These are phyloP conservation scores for Cyathus striatus DNA, from an alignment of 768 basidiomycete genomes.

Conservation along the genomic window DNA sequence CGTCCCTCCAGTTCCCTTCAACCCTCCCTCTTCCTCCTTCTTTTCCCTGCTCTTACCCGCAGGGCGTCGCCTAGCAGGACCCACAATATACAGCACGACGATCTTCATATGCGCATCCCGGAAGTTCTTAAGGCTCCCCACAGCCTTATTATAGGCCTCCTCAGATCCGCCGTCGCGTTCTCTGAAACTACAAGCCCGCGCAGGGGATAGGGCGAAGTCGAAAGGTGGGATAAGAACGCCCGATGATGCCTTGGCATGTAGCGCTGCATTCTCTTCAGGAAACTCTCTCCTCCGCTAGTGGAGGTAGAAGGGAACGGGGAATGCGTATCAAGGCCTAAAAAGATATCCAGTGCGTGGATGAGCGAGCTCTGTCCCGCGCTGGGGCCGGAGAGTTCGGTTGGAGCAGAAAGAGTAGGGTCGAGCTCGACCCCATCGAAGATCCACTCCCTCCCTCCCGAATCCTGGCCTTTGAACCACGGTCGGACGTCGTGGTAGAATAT, in stretches of 20 bases:
- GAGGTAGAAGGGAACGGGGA: slow-evolving; percentile 17
- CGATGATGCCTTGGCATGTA: slow-evolving; percentile 87
- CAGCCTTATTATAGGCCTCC: slow-evolving; percentile 60
- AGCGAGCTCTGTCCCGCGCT: slow-evolving; percentile 81
- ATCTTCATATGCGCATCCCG: slow-evolving; percentile 76
- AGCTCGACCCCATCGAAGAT: slow-evolving; percentile 56
- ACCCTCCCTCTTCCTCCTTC: slow-evolving; percentile 17
- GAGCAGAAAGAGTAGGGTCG: slow-evolving; percentile 34
- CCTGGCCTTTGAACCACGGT: slow-evolving; percentile 79
- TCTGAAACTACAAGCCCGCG: slow-evolving; percentile 46
- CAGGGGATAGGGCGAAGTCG: slow-evolving; percentile 52
- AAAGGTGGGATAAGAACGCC: slow-evolving; percentile 67
- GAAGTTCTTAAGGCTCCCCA: slow-evolving; percentile 64
- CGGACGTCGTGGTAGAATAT: slow-evolving; percentile 69
- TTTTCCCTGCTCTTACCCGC: slow-evolving; percentile 5
- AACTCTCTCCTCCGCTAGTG: slow-evolving; percentile 32
- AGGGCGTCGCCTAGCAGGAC: slow-evolving; percentile 46
- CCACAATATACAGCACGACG: slow-evolving; percentile 68
- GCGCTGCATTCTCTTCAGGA: slow-evolving; percentile 67
- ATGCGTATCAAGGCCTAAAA: slow-evolving; percentile 60
- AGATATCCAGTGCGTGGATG: slow-evolving; percentile 69
- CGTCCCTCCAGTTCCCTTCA: slow-evolving; percentile 78
- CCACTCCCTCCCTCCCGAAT: slow-evolving; percentile 45
- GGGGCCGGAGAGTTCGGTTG: slow-evolving; percentile 64
- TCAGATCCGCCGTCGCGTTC: slow-evolving; percentile 6